Evolutionary conservation across 2,329 filamentous ascomycete species (phyloP).

Genomic region (Colletotrichum tropicicola): DNA sequence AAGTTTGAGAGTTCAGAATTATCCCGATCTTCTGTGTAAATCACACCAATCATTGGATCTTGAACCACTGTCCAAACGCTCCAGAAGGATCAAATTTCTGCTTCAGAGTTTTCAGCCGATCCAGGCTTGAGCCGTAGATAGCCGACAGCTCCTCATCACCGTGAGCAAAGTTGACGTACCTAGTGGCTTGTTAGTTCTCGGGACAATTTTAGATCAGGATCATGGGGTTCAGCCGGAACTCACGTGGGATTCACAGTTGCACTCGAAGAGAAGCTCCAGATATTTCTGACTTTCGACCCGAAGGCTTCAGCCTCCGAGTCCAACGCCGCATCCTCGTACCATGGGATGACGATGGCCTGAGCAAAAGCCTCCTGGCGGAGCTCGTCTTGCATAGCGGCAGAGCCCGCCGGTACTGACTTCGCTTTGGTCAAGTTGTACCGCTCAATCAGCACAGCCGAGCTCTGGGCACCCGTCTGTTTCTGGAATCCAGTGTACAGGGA

Average conservation of each 20-base stretch:
- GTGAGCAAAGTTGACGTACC: constrained; percentile 43
- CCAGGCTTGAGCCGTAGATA: constrained; percentile 37
- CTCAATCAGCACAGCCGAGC: constrained; percentile 44
- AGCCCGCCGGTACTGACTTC: constrained; percentile 29
- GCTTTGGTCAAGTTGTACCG: constrained; percentile 46
- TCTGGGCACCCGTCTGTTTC: constrained; percentile 38
- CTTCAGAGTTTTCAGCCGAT: constrained; percentile 37
- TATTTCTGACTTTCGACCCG: constrained; percentile 39
- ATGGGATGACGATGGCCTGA: constrained; percentile 47
- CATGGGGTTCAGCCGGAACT: too few relatives aligned
- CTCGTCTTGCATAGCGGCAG: constrained; percentile 40
- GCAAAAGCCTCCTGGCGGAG: constrained; percentile 41
- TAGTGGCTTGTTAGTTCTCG: background rate
- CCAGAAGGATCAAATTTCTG: constrained; percentile 37
- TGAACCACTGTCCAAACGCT: constrained; percentile 41
- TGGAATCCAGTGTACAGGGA: constrained; percentile 46
- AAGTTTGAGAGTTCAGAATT: too few relatives aligned
- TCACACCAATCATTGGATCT: background rate
- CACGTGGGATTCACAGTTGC: constrained; percentile 34
- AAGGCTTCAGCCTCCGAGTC: constrained; percentile 45
- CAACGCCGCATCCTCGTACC: constrained; percentile 45
- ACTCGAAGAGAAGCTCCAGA: constrained; percentile 34
- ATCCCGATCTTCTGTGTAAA: too few relatives aligned
- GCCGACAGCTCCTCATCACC: constrained; percentile 39
- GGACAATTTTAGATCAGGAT: too few relatives aligned